Evolutionary conservation across 768 basidiomycete genomes (phyloP), one percentile per base, ranked within the genome.

Genomic region (Rhodotorula taiwanensis): DNA sequence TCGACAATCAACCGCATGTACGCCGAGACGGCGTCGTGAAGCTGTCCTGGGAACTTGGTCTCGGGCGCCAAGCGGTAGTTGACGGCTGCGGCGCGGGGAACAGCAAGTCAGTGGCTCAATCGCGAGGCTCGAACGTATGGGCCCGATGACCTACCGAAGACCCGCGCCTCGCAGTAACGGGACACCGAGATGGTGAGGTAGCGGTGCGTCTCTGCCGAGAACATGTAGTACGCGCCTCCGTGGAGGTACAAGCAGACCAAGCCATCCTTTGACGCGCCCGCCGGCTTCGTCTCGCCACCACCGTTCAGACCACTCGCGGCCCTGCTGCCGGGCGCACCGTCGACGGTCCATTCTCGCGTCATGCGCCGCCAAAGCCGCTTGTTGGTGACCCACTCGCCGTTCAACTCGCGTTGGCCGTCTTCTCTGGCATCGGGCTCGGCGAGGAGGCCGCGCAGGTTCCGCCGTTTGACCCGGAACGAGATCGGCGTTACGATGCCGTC

Each of bases 51-150:
- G 76, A 98, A 99, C 47, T 83, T 82, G 8, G 91, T 91, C 76
- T 99, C 94, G 2, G 94, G 94, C 0, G 94, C 93, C 41, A 99
- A 80, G 16, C 94, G 88, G 76, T 99, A 99, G 74, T 95, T 91
- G 64, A 99, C 79, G 13, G 92, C 81, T 94, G 63, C 33, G 23
- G 2, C 16, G 7, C 5, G 10, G 31, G 21, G 11, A 14, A 79
- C 20, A 79, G 74, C 15, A 13, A 21, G 44, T 41, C 31, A 42
- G 48, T 9, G 36, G 36, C 36, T 16, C 16, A 9, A 10, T 9
- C 36, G 16, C 10, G 9, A 9, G 10, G 36, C 36, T 39, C 36
- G 9, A 16, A 39, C 10, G 36, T n/a, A n/a, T n/a, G 16, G 36
- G 10, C 36, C 16, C 16, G 10, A 9, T n/a, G 27, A 77, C 83